A percentile compares a stretch with the other conserved stretches of the same genome.
These are phyloP conservation scores for Pulveroboletus sp. DNA, from an alignment of 768 basidiomycete genomes.

Conservation along the genomic window DNA sequence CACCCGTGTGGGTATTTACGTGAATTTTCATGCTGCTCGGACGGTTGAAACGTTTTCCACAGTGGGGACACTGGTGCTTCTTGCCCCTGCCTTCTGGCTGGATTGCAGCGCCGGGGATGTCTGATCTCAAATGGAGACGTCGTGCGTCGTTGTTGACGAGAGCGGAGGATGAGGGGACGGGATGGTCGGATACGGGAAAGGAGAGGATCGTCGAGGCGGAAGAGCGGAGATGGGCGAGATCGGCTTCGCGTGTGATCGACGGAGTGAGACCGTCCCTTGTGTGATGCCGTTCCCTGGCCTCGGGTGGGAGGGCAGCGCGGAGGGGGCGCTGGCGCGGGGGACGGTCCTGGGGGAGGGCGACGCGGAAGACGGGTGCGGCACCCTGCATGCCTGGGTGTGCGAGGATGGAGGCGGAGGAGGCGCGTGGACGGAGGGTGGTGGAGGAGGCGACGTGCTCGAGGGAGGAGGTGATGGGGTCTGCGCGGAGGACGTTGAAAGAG, in stretches of 20 bases:
- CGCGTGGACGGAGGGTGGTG: conserved; percentile 35
- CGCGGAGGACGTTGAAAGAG: conserved; percentile 45
- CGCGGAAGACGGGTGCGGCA: conserved; percentile 36
- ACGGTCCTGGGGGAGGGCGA: no score
- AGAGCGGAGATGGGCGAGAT: conserved; percentile 29
- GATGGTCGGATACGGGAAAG: conserved; percentile 33
- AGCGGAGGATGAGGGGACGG: conserved; percentile 17
- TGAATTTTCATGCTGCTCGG: conserved; percentile 41
- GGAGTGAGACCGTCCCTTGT: conserved; percentile 20
- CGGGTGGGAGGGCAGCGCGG: conserved; percentile 22
- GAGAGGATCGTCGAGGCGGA: conserved; percentile 32
- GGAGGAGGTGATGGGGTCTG: conserved; percentile 39
- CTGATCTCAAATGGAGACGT: conserved; percentile 29
- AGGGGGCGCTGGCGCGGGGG: conserved; percentile 26
- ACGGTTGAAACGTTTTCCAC: conserved; percentile 40
- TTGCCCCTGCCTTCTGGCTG: conserved; percentile 32
- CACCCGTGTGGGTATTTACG: conserved; percentile 41
- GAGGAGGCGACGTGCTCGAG: conserved; percentile 44
- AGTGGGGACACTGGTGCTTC: conserved; percentile 37
- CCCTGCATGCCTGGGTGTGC: conserved; percentile 30
- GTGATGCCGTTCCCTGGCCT: conserved; percentile 25
- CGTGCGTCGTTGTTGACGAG: conserved; percentile 29
- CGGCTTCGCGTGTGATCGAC: conserved; percentile 30
- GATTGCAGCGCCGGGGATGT: conserved; percentile 23
- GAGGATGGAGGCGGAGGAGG: conserved; percentile 9